Conservation (phyloP, 2,329 filamentous ascomycete genomes). For the Gnomoniopsis sp. region DNA sequence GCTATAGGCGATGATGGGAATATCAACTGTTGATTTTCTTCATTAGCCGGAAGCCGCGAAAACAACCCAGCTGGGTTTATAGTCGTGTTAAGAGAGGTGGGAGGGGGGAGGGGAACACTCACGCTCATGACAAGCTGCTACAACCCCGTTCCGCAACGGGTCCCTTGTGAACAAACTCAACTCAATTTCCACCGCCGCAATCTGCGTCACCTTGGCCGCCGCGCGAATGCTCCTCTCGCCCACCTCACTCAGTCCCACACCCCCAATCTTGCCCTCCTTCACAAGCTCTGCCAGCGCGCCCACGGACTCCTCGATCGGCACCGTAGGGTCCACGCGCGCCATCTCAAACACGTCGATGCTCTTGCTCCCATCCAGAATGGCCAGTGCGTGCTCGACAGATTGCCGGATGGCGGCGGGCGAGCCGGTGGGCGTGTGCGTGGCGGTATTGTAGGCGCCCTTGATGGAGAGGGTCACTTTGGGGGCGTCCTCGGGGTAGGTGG, state of each 20-base stretch:
- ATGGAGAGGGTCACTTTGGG: conserved; percentile 52
- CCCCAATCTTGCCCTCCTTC: conserved; percentile 40
- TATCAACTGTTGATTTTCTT: conserved; percentile 28
- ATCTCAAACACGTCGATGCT: conserved; percentile 52
- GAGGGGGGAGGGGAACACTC: conserved; percentile 58
- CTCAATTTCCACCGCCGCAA: conserved; percentile 46
- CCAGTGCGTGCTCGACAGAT: conserved; percentile 50
- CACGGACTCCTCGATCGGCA: conserved; percentile 44
- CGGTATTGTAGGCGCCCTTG: conserved; percentile 45
- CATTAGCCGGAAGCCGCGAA: neutral
- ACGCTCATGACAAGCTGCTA: conserved; percentile 54
- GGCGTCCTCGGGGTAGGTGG: conserved; percentile 51
- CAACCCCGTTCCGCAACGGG: conserved; percentile 34
- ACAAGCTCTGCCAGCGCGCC: conserved; percentile 33
- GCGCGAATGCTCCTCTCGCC: conserved; percentile 37
- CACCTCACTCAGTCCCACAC: conserved; percentile 41
- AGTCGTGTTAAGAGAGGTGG: neutral
- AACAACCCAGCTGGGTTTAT: neutral
- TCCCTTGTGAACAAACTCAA: conserved; percentile 37
- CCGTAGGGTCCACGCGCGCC: conserved; percentile 36
- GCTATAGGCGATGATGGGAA: conserved; percentile 38
- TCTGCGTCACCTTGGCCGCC: conserved; percentile 34
- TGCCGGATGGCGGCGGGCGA: conserved; percentile 48
- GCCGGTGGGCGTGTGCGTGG: conserved; percentile 34
- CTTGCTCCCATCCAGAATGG: conserved; percentile 36